Base-by-base conservation (phyloP, 2,329 filamentous ascomycete genomes). In the Didymella sp. region DNA sequence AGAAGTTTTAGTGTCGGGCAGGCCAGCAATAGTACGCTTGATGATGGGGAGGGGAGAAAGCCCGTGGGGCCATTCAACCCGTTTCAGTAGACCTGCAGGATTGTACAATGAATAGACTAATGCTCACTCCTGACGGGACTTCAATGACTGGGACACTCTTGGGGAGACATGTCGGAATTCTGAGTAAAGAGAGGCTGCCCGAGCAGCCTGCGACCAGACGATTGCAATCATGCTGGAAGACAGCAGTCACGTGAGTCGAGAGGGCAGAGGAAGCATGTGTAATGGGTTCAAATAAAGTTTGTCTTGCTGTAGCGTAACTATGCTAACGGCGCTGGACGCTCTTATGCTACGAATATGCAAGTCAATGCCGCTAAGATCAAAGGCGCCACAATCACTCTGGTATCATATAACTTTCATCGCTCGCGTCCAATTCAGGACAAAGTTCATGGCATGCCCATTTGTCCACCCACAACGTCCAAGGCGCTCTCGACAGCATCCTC, bases 401-500 rank as follows among this genome's bases (percentile, higher is more conserved):
- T 57, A 57, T 48, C 37, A 51, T 56, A 24, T 22, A 46, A 51
- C 40, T n/a, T 28, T 21, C 35, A 40, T 31, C 19, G 35, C 30
- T 35, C 8, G 15, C 35, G 7, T 40, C n/a, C 1, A 8, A 28
- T 19, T 38, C 24, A n/a, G 37, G 17, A 8, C 17, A 19, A 9
- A 27, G 21, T 21, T 56, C 22, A 57, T 22, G 30, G 38, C 54
- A 44, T 31, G 7, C 37, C 66, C 68, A 67, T 73, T 27, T 70
- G 70, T 31, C 74, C 73, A 56, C 69, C 66, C 40, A 86, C 81
- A 47, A 85, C 74, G 56, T 82, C 80, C 61, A 88, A 77, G 46
- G 82, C 84, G 38, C 83, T 81, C 51, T 87, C 84, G 46, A 87
- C 77, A 19, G 80, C 80, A 38, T 77, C 73, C 66, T 87, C 83